Conservation (phyloP, 192 early-diverging fungal genomes). For the Jimgerdemannia lactiflua region DNA sequence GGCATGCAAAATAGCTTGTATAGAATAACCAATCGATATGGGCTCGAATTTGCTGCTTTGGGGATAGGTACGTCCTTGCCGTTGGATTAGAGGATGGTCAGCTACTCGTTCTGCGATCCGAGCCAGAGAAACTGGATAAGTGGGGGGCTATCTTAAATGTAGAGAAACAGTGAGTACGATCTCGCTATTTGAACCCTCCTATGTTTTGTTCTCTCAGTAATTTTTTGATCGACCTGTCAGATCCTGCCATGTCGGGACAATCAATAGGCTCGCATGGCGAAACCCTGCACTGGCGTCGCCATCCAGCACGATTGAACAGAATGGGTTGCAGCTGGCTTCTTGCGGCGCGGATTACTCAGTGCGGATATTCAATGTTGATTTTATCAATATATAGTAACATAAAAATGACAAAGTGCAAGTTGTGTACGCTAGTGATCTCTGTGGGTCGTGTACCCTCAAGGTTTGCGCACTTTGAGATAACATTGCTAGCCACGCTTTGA, state of each 20-base stretch:
- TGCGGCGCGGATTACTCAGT: conserved; percentile 75
- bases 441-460: too few relatives aligned
- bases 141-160: conserved; percentile 40
- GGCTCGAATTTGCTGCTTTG: background rate
- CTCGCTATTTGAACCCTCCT: conserved; percentile 17
- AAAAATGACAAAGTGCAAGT: too few relatives aligned
- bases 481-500: too few relatives aligned
- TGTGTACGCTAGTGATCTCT: too few relatives aligned
- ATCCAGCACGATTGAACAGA: background rate
- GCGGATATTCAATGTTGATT: conserved; percentile 53
- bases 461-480: too few relatives aligned
- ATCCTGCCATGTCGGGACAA: conserved; percentile 50
- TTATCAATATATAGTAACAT: too few relatives aligned
- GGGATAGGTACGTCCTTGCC: conserved; percentile 71
- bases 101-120: conserved; percentile 53
- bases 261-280: conserved; percentile 68
- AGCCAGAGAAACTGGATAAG: conserved; percentile 9
- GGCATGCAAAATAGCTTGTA: background rate
- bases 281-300: conserved; percentile 12
- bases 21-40: background rate
- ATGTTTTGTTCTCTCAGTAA: background rate
- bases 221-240: conserved; percentile 17
- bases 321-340: conserved; percentile 57
- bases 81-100: conserved; percentile 82
- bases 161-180: conserved; percentile 42